These are phyloP conservation scores for Wickerhamiella cacticola DNA, from an alignment of 805 yeast genomes.

Conservation along the genomic window DNA sequence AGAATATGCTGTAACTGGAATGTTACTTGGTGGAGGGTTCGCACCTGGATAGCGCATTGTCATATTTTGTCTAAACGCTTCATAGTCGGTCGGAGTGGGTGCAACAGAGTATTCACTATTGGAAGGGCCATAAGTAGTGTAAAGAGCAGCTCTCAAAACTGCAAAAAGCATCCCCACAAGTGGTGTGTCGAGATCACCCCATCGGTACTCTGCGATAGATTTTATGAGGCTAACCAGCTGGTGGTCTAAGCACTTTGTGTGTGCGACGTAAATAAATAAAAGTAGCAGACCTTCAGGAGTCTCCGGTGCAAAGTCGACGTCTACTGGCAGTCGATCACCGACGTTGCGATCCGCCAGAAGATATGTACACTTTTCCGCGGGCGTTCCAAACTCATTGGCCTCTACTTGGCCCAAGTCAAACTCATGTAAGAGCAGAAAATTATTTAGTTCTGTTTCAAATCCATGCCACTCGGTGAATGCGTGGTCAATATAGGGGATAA, in stretches of 20 bases:
- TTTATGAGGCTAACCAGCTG: background rate
- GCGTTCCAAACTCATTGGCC: background rate
- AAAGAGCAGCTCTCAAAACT: slow-evolving; percentile 1
- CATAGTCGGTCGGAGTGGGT: slow-evolving; percentile 69
- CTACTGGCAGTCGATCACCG: background rate
- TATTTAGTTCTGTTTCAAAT: slow-evolving; percentile 16
- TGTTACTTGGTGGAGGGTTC: slow-evolving; percentile 38
- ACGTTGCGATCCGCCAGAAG: background rate
- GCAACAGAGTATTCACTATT: background rate
- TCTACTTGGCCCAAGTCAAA: background rate
- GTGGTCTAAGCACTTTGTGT: background rate
- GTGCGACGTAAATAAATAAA: background rate
- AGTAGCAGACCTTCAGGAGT: background rate
- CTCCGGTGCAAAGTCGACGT: background rate
- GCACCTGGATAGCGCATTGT: slow-evolving; percentile 64
- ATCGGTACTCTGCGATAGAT: slow-evolving; percentile 4
- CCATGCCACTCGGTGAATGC: slow-evolving; percentile 17
- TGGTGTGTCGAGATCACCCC: slow-evolving; percentile 8
- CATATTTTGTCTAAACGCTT: slow-evolving; percentile 64
- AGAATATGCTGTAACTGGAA: slow-evolving; percentile 42
- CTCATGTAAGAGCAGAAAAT: slow-evolving; percentile 8
- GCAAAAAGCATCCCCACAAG: slow-evolving; percentile 3
- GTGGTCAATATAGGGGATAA: slow-evolving; percentile 20
- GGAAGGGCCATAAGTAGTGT: slow-evolving; percentile 4
- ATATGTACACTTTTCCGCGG: background rate